Conservation (phyloP, 176 grass and related monocot species). For the Ananas comosus region DNA sequence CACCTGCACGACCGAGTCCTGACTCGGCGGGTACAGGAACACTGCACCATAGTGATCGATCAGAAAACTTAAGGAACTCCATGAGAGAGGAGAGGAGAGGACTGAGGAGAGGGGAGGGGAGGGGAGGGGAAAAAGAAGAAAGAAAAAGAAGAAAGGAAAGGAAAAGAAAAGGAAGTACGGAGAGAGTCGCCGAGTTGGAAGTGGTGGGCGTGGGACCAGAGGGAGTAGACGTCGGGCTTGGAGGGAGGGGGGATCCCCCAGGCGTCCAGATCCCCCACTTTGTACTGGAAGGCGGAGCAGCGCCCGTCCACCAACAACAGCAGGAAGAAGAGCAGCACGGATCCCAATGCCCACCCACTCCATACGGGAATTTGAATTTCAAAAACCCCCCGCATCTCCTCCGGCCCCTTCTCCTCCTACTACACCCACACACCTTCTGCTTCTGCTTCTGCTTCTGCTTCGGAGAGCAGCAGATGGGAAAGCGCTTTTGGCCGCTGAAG, state of each 20-base stretch:
- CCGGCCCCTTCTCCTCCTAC: too few species aligned
- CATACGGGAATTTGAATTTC: too few species aligned
- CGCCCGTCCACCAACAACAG: conserved; percentile 2
- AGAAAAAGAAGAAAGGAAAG: too few species aligned
- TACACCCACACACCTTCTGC: too few species aligned
- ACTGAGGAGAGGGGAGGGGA: neutral
- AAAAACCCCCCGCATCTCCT: too few species aligned
- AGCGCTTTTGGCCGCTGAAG: too few species aligned
- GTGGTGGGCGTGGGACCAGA: conserved; percentile 38
- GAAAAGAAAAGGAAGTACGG: conserved; percentile 26
- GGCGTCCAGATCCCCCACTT: conserved; percentile 69
- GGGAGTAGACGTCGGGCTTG: conserved; percentile 49
- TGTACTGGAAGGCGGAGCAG: conserved; percentile 48
- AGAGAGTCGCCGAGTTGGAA: conserved; percentile 68
- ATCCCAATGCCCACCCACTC: neutral
- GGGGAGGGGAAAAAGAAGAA: neutral
- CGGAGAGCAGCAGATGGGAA: too few species aligned
- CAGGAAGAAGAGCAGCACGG: conserved; percentile 2
- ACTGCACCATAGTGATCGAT: conserved; percentile 19
- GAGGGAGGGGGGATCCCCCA: conserved; percentile 56
- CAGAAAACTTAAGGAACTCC: too few species aligned
- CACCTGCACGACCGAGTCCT: conserved; percentile 53
- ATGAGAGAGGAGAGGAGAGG: too few species aligned
- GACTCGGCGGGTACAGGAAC: conserved; percentile 66
- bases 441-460: too few species aligned